Evolutionary conservation across 2,329 filamentous ascomycete genomes (phyloP).

Genomic region (Akanthomyces lecanii): DNA sequence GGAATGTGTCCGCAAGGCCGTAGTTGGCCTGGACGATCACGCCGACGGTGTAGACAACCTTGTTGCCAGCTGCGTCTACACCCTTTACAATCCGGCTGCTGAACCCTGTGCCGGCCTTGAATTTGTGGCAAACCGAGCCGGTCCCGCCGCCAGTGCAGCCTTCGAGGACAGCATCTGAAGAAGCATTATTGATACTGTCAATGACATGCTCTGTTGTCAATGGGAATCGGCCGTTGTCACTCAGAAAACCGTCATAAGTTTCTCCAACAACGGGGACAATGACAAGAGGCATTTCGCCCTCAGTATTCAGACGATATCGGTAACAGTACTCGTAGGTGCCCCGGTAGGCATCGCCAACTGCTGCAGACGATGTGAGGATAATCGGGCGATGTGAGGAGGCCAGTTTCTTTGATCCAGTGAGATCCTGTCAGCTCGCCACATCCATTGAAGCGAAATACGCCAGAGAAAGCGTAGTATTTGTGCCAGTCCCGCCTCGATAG

Average conservation of each 20-base stretch:
- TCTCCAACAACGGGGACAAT: conserved; percentile 56
- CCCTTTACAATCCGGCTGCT: conserved; percentile 54
- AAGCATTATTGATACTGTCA: conserved; percentile 48
- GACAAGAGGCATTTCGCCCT: conserved; percentile 47
- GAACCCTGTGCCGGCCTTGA: conserved; percentile 64
- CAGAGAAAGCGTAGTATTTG: conserved; percentile 41
- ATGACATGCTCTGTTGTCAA: conserved; percentile 52
- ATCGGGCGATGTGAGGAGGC: conserved; percentile 57
- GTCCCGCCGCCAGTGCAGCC: conserved; percentile 64
- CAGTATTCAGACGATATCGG: conserved; percentile 38
- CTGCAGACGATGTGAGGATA: conserved; percentile 55
- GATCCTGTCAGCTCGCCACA: conserved; percentile 58
- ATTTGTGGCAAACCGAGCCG: conserved; percentile 62
- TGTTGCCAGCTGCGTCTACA: conserved; percentile 28
- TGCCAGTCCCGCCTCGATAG: conserved; percentile 43
- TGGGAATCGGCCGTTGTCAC: conserved; percentile 51
- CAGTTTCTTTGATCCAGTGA: conserved; percentile 60
- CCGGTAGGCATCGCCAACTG: conserved; percentile 54
- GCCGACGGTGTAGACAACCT: conserved; percentile 52
- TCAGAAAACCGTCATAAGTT: conserved; percentile 60
- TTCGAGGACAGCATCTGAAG: conserved; percentile 50
- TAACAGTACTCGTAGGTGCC: conserved; percentile 55
- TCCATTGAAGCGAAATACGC: conserved; percentile 60
- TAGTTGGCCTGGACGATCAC: conserved; percentile 65
- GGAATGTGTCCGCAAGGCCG: conserved; percentile 51